Evolutionary conservation across 2,329 filamentous ascomycete genomes (phyloP).

Genomic region (Pleoardoris graminearum): DNA sequence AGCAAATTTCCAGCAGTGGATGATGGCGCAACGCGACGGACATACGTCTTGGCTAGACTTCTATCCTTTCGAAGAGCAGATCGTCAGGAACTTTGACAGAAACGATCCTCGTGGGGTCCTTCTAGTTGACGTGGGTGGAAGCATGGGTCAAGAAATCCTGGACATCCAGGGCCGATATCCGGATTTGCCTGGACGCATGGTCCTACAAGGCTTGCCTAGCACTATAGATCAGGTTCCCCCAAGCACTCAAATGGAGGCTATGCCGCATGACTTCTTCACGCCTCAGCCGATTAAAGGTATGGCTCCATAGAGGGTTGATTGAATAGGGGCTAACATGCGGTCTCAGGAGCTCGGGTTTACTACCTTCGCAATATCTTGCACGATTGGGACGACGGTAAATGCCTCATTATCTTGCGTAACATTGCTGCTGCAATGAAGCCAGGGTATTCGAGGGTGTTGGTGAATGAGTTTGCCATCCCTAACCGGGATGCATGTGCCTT

Average conservation of each 20-base stretch:
- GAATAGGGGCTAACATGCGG: background rate
- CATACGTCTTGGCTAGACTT: slow-evolving; percentile 22
- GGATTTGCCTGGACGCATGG: slow-evolving; percentile 45
- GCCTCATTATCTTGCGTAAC: slow-evolving; percentile 21
- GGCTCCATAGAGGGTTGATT: too few species aligned
- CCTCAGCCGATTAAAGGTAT: slow-evolving; percentile 52
- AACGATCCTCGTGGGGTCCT: slow-evolving; percentile 19
- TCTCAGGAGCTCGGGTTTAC: slow-evolving; percentile 23
- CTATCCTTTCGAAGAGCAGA: slow-evolving; percentile 17
- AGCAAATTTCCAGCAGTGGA: background rate
- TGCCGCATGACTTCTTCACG: slow-evolving; percentile 54
- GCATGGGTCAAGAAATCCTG: slow-evolving; percentile 48
- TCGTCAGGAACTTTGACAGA: slow-evolving; percentile 31
- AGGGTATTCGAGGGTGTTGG: slow-evolving; percentile 20
- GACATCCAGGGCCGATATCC: slow-evolving; percentile 37
- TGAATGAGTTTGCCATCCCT: slow-evolving; percentile 21
- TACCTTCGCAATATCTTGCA: slow-evolving; percentile 26
- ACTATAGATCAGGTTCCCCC: slow-evolving; percentile 38
- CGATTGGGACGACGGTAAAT: slow-evolving; percentile 25
- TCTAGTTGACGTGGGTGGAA: slow-evolving; percentile 52
- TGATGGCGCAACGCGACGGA: slow-evolving; percentile 18
- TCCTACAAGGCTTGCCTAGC: slow-evolving; percentile 55
- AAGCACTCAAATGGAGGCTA: slow-evolving; percentile 27
- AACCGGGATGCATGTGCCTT: slow-evolving; percentile 13
- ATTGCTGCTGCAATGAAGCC: slow-evolving; percentile 18